Evolutionary conservation across 805 yeast genomes (phyloP), one percentile per base, ranked within the genome.

Genomic region (Blastobotrys muscicola): DNA sequence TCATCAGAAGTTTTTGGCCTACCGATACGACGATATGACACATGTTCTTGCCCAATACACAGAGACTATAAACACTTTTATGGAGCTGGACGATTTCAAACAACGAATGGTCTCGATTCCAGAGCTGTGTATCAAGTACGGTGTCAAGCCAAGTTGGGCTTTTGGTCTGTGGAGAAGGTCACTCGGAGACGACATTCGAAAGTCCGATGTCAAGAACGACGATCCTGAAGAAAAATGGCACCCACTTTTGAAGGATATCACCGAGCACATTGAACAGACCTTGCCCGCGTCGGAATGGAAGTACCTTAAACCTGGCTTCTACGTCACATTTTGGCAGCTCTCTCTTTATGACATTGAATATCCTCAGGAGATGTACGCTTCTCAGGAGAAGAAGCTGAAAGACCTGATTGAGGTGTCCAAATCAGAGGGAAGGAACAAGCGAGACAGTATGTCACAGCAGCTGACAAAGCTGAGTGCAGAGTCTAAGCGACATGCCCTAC

Each of bases 81-180:
- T 74, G 6, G 51, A 51, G 1, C 43, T 50, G 6, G 52, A 60
- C 2, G 42, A 37, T 29, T 51, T 58, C 38, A 45, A 44, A 20
- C 26, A 30, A 14, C 26, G 37, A 6, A 13, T 53, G 9, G 41
- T 44, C 3, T 11, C 52, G 2, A 37, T 56, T 8, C 44, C 53
- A 1, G 52, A 45, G 8, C 49, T 64, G 11, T 47, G 56, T 32
- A 45, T 47, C 13, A 47, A 50, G n/a, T 65, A 46, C 43, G 58
- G 55, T 6, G 50, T 65, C 2, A 45, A 51, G 47, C 62, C 42
- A 0, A 69, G 71, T 13, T 81, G 90, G 85, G 79, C 79, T 0
- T 85, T 85, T 62, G 85, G 80, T 48, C 55, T 85, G 2, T 86
- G 95, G 94, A 71, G 96, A 4, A 50, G 49, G 23, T 45, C 45